Percentiles rank a stretch among this genome's conserved stretches.
Evolutionary conservation across 2,329 filamentous ascomycete species (phyloP).

Genomic region (Monilinia fructicola): DNA sequence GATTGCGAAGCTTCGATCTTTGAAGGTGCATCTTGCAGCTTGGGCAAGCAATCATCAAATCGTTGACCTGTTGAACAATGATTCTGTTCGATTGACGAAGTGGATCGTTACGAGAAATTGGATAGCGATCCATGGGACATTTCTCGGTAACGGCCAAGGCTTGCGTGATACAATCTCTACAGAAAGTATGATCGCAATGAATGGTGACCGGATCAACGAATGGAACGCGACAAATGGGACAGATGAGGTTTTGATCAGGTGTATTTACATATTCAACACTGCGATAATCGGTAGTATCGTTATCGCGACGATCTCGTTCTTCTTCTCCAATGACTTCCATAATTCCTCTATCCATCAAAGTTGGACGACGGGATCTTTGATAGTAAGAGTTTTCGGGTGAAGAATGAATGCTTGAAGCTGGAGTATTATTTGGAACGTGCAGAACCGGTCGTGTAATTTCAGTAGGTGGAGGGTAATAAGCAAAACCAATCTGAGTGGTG

Average conservation of each 20-base stretch:
- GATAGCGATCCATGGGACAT: conserved; percentile 60
- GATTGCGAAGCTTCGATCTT: conserved; percentile 55
- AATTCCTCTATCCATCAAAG: conserved; percentile 9
- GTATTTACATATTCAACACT: conserved; percentile 41
- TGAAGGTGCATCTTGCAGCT: conserved; percentile 54
- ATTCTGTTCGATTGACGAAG: conserved; percentile 44
- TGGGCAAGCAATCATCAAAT: conserved; percentile 58
- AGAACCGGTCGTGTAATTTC: conserved; percentile 5
- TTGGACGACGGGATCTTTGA: conserved; percentile 15
- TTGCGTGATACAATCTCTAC: conserved; percentile 54
- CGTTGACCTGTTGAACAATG: conserved; percentile 61
- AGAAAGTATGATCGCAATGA: conserved; percentile 65
- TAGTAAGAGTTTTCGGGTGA: conserved; percentile 8
- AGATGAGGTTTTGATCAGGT: conserved; percentile 44
- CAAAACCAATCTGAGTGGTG: conserved; percentile 19
- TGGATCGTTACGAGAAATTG: conserved; percentile 42
- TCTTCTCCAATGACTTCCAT: conserved; percentile 21
- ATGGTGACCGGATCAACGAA: conserved; percentile 62
- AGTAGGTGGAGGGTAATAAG: conserved; percentile 2
- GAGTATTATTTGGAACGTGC: conserved; percentile 19
- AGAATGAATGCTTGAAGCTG: conserved; percentile 17
- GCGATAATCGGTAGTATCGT: conserved; percentile 39
- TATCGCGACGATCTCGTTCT: conserved; percentile 5
- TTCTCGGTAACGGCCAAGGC: conserved; percentile 46
- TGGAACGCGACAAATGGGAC: conserved; percentile 56